Evolutionary conservation across 345 rosid genomes (phyloP).

Genomic region (Draba incana): DNA sequence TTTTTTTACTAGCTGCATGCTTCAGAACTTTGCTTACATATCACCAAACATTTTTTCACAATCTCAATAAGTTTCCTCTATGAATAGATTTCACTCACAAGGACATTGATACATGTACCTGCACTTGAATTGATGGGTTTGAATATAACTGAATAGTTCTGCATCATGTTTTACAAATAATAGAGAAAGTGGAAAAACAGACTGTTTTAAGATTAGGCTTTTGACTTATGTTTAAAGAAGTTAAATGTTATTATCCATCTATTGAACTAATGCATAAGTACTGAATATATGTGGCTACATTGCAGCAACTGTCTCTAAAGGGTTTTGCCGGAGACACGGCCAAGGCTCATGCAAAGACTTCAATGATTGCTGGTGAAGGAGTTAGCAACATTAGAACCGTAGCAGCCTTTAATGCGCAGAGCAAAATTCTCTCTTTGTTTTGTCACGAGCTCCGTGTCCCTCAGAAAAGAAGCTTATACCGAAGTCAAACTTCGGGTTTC

Average conservation of each 20-base stretch:
- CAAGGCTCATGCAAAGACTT: constrained; percentile 98
- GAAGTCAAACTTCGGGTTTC: constrained; percentile 87
- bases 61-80: constrained; percentile 50
- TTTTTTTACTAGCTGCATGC: constrained; percentile 33
- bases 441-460: constrained; percentile 82
- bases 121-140: constrained; percentile 6
- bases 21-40: constrained; percentile 39
- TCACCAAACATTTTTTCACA: constrained; percentile 40
- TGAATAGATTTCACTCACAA: constrained; percentile 23
- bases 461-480: constrained; percentile 67
- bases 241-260: not conserved
- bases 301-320: constrained; percentile 94
- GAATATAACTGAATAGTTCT: constrained; percentile 11
- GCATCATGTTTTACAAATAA: constrained; percentile 5
- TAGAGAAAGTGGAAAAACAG: not conserved
- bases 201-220: not conserved
- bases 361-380: constrained; percentile 99
- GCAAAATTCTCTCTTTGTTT: constrained; percentile 83
- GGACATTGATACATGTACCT: constrained; percentile 16
- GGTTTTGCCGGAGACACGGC: constrained; percentile 99
- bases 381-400: constrained; percentile 98
- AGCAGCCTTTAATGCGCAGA: constrained; percentile 96
- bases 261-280: constrained; percentile 24
- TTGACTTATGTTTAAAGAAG: not conserved
- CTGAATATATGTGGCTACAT: constrained; percentile 28